Conservation (phyloP, 495 filamentous ascomycete genomes). For the Pyrenula aspistea region DNA sequence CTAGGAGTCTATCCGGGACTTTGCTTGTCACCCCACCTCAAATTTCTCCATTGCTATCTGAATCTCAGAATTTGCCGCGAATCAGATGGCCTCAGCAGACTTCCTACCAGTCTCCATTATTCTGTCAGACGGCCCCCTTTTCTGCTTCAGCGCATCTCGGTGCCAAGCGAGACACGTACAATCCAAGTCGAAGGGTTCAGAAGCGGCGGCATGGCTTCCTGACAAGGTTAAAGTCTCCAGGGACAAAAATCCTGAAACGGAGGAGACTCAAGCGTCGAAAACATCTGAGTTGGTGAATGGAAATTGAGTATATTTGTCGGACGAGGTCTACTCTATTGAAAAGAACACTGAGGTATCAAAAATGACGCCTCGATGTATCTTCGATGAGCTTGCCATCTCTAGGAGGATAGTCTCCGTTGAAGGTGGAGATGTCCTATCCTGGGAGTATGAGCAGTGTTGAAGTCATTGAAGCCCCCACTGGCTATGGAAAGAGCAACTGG, state of each 20-base stretch:
- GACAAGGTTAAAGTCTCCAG: constrained; percentile 39
- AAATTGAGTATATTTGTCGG: too few relatives aligned
- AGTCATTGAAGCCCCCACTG: too few relatives aligned
- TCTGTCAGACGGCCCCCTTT: constrained; percentile 13
- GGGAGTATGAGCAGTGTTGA: too few relatives aligned
- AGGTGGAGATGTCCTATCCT: too few relatives aligned
- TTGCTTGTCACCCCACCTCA: background rate
- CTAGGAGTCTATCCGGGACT: background rate
- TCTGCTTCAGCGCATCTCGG: constrained; percentile 32
- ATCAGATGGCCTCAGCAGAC: background rate
- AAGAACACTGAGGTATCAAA: too few relatives aligned
- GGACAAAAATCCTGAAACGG: constrained; percentile 42
- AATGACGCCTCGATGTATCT: too few relatives aligned
- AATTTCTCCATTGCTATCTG: background rate
- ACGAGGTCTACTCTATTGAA: too few relatives aligned
- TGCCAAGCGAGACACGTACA: constrained; percentile 48
- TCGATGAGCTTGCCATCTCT: too few relatives aligned
- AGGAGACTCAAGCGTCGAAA: constrained; percentile 48
- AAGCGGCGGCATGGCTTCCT: constrained; percentile 63
- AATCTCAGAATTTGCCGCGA: background rate
- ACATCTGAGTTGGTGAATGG: constrained; percentile 43
- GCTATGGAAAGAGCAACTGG: too few relatives aligned
- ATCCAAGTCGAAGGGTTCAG: constrained; percentile 55
- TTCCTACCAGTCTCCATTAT: background rate
- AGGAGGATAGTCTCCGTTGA: too few relatives aligned